Evolutionary conservation across 2,329 filamentous ascomycete genomes (phyloP).

Genomic region (Scedosporium minutisporum): DNA sequence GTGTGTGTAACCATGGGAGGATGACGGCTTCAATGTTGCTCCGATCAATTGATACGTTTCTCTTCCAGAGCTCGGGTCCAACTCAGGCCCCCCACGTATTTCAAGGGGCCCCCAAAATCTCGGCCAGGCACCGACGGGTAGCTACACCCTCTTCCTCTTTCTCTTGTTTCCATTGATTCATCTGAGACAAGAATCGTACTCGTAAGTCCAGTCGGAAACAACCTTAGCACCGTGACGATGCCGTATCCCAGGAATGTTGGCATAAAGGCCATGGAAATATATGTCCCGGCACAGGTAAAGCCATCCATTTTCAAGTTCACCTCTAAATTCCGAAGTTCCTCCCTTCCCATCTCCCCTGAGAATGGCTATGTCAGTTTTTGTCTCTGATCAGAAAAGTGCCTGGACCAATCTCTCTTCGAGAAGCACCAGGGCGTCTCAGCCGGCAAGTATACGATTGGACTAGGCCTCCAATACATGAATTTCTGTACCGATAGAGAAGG

Average conservation of each 20-base stretch:
- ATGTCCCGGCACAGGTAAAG: conserved; percentile 70
- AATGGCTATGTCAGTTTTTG: not conserved
- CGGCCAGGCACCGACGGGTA: no score
- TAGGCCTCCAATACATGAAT: conserved; percentile 85
- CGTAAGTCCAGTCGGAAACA: not conserved
- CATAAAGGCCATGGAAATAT: conserved; percentile 88
- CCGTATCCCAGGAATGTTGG: conserved; percentile 76
- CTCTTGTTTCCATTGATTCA: no score
- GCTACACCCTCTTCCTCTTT: no score
- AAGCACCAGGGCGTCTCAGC: conserved; percentile 75
- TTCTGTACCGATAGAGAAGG: conserved; percentile 72
- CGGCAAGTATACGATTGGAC: conserved; percentile 85
- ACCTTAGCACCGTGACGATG: conserved; percentile 44
- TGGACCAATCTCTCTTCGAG: conserved; percentile 73
- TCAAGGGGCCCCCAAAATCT: no score
- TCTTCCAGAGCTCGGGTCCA: no score
- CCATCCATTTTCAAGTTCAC: no score
- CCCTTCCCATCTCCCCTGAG: not conserved
- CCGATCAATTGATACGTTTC: no score
- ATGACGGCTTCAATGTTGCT: no score
- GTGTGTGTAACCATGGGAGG: no score
- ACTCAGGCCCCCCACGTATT: no score
- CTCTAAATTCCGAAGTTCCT: conserved; percentile 22
- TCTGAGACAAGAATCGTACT: no score
- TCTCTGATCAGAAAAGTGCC: conserved; percentile 47